Evolutionary conservation across 2,329 filamentous ascomycete species (phyloP), one percentile per base, ranked within the genome.

Genomic region (Fusarium hostae): DNA sequence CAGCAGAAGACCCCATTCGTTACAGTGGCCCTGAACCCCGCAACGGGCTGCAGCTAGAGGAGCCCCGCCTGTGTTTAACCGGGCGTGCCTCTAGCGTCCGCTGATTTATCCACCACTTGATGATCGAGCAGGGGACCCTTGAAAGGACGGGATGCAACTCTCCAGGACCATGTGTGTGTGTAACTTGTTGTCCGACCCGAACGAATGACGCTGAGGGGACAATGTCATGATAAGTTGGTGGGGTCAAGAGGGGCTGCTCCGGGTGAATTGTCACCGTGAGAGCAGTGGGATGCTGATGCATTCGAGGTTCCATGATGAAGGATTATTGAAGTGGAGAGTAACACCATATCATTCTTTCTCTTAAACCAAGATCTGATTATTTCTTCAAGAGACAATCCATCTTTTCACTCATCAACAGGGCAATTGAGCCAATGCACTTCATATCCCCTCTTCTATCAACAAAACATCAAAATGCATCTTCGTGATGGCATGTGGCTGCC

Each of bases 401-500:
- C 26, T 58, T 39, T 51, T 12, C 22, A 58, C 22, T 41, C 63
- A 47, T 57, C 41, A 22, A 34, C 45, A 73, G 43, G 34, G 34
- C 44, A 60, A 73, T 56, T 51, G 61, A 65, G 26, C 51, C 44
- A 55, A 22, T 40, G 15, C 30, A 34, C 20, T 6, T 22, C n/a
- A 15, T 35, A 35, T 28, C 7, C 28, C 13, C 22, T 15, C 16
- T 15, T 15, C 22, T 16, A 44, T 9, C 34, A 26, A n/a, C 20
- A 37, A 52, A 66, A 32, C 68, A 74, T 28, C 55, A 51, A 51
- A 20, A 81, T 81, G 66, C 79, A 76, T 62, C 78, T 82, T 48
- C 78, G 80, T 15, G 78, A 82, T 79, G 80, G 80, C 40, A 81
- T 91, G 90, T 92, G 90, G 90, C 82, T 91, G 52, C 84, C 86